Conservation (phyloP, 306 rosid species). For the Acmispon strigosus region DNA sequence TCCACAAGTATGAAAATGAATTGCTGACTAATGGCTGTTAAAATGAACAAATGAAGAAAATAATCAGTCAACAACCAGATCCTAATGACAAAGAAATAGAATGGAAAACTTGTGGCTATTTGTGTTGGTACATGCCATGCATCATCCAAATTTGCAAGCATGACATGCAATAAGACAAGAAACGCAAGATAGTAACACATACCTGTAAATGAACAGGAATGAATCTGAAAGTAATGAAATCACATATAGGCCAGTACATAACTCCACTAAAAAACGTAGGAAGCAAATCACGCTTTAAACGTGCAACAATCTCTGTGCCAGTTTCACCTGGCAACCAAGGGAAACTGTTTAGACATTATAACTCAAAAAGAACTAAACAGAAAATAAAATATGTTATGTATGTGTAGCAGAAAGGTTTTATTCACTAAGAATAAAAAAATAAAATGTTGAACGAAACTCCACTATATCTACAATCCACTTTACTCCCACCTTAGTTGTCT, state of each 20-base stretch:
- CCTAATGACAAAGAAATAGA: background rate
- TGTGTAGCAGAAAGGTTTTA: background rate
- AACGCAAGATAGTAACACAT: background rate
- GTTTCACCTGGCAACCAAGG: constrained; percentile 66
- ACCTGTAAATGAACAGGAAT: constrained; percentile 95
- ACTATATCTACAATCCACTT: background rate
- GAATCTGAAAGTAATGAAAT: constrained; percentile 83
- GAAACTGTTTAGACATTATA: background rate
- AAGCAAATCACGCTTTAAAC: constrained; percentile 69
- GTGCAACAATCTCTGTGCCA: constrained; percentile 50
- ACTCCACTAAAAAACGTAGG: constrained; percentile 68
- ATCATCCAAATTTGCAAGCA: constrained; percentile 6
- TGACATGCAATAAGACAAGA: background rate
- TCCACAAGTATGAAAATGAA: constrained; percentile 90
- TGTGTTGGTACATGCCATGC: background rate
- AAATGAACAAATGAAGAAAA: constrained; percentile 23
- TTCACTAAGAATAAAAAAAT: background rate
- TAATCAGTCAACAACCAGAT: constrained; percentile 4
- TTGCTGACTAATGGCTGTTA: constrained; percentile 89
- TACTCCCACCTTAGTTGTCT: background rate
- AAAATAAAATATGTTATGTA: background rate
- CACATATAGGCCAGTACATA: constrained; percentile 91
- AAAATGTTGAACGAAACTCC: background rate
- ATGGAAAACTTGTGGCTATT: background rate
- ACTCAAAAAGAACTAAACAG: background rate